These are phyloP conservation scores for Cladosporium sp. DNA, from an alignment of 2,329 filamentous ascomycete species.

Conservation along the genomic window DNA sequence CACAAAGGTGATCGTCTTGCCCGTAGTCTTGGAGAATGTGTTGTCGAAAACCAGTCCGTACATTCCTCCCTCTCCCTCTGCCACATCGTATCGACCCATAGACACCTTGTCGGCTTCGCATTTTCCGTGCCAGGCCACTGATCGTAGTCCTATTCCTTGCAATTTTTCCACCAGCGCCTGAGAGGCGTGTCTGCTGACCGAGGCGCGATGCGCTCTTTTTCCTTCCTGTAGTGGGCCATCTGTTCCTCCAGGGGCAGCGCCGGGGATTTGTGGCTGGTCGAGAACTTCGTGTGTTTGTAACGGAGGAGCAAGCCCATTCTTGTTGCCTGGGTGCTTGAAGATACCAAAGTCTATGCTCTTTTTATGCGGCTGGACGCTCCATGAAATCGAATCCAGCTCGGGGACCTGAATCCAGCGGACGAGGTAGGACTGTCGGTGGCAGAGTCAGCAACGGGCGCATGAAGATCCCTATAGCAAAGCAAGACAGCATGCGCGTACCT, in stretches of 20 bases:
- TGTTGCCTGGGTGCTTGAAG: conserved; percentile 89
- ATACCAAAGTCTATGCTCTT: conserved; percentile 98
- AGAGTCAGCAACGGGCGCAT: conserved; percentile 12
- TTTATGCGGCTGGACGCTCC: conserved; percentile 97
- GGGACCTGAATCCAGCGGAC: conserved; percentile 95
- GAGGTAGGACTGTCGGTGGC: conserved; percentile 76
- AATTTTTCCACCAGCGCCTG: conserved; percentile 70
- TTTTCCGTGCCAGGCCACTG: conserved; percentile 81
- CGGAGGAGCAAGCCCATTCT: conserved; percentile 53
- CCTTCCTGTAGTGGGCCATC: conserved; percentile 39
- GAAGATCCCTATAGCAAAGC: neutral
- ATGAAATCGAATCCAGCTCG: conserved; percentile 88
- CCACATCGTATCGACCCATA: conserved; percentile 84
- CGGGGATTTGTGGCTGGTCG: conserved; percentile 41
- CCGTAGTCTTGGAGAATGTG: conserved; percentile 93
- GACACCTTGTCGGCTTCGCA: conserved; percentile 96
- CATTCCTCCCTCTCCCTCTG: conserved; percentile 76
- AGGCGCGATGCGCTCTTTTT: conserved; percentile 47
- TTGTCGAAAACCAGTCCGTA: conserved; percentile 98
- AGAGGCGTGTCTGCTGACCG: conserved; percentile 45
- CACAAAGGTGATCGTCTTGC: conserved; percentile 93
- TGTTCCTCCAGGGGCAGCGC: conserved; percentile 29
- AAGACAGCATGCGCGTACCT: conserved; percentile 59
- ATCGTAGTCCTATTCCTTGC: conserved; percentile 62
- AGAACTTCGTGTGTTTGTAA: conserved; percentile 46